Percentiles rank a stretch among this genome's conserved stretches.
phyloP scores from a whole-genome alignment of 768 basidiomycete species.

The Amanita muscaria region DNA sequence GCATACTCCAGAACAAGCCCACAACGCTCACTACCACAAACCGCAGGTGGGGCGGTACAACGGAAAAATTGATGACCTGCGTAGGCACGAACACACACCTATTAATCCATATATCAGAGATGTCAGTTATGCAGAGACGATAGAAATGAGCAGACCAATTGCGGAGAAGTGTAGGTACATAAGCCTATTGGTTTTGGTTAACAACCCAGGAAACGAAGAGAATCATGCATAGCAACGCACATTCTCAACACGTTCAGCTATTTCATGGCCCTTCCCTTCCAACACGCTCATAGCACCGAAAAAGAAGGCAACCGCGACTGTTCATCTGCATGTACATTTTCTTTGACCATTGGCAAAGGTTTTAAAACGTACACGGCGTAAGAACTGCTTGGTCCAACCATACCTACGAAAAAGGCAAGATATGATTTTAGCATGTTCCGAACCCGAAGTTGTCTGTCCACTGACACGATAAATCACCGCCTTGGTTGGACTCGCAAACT shows the following conservation, averaged over 20 bases:
- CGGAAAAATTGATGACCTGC: constrained; percentile 69
- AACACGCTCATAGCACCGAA: constrained; percentile 71
- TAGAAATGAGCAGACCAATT: constrained; percentile 48
- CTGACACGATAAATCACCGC: constrained; percentile 57
- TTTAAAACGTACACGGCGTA: constrained; percentile 46
- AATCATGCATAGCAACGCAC: constrained; percentile 27
- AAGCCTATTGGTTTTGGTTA: constrained; percentile 36
- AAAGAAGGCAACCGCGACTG: constrained; percentile 41
- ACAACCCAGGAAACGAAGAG: background rate
- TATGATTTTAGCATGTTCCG: background rate
- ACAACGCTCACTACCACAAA: constrained; percentile 70
- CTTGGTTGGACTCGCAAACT: constrained; percentile 51
- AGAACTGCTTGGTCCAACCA: constrained; percentile 75
- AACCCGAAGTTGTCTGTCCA: too few species aligned
- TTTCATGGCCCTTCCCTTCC: constrained; percentile 59
- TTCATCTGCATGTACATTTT: background rate
- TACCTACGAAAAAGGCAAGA: constrained; percentile 34
- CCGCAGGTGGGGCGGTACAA: constrained; percentile 71
- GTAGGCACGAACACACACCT: constrained; percentile 72
- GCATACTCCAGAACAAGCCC: constrained; percentile 77
- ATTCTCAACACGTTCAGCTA: constrained; percentile 35
- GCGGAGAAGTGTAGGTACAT: constrained; percentile 62
- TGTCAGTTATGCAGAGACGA: background rate
- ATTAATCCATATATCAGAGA: background rate
- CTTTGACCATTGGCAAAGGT: background rate